Conservation (phyloP, 352 stramenopile genomes). For the Phytopythium aichiense region DNA sequence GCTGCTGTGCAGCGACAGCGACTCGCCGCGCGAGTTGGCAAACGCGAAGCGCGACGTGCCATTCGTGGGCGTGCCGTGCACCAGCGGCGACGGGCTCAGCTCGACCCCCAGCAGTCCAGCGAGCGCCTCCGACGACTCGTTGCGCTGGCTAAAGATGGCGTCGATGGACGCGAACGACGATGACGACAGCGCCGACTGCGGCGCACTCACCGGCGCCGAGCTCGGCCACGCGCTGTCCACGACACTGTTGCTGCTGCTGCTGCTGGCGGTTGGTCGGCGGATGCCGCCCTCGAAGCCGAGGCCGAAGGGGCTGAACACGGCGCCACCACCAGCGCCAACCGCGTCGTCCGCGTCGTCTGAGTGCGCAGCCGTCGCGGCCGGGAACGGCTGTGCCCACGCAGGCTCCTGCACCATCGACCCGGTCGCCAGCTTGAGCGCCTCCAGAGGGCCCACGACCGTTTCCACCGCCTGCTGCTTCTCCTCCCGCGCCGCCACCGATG, state of each 20-base stretch:
- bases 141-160: constrained; percentile 75
- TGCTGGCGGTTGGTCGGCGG: constrained; percentile 14
- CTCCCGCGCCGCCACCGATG: constrained; percentile 23
- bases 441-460: constrained; percentile 47
- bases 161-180: constrained; percentile 82
- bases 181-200: constrained; percentile 14
- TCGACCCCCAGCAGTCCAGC: constrained; percentile 61
- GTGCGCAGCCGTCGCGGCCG: constrained; percentile 34
- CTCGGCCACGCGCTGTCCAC: constrained; percentile 22
- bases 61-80: constrained; percentile 31
- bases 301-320: constrained; percentile 70
- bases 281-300: constrained; percentile 70
- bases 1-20: neutral
- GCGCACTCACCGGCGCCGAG: constrained; percentile 13
- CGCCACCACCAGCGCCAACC: constrained; percentile 11
- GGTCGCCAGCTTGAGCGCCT: constrained; percentile 64
- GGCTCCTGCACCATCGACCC: constrained; percentile 57
- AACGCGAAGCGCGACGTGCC: constrained; percentile 77
- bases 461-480: constrained; percentile 17
- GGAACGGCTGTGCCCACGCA: constrained; percentile 68
- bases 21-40: constrained; percentile 41
- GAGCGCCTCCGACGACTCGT: constrained; percentile 67
- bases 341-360: constrained; percentile 28
- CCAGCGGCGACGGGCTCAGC: constrained; percentile 39
- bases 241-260: constrained; percentile 10